Base-by-base conservation (phyloP, 2,329 filamentous ascomycete genomes). In the Chaetomium globosum region DNA sequence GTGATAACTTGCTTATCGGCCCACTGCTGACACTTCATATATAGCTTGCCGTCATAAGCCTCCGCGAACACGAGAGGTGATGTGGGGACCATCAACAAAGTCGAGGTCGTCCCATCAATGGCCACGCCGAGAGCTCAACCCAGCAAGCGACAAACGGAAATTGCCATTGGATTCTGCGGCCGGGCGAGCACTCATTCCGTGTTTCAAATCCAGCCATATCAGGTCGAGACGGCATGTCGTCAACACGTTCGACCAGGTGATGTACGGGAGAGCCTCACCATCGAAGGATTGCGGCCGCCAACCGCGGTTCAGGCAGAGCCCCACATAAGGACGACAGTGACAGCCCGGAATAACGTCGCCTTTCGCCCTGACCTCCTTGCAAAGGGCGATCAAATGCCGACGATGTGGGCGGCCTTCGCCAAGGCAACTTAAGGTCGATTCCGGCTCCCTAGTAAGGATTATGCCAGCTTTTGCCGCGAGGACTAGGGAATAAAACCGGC, bases 11-110 rank as follows among this genome's bases (percentile, higher is more conserved):
- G 16, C 13, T 51, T 10, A 6, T n/a, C 6, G 19, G n/a, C n/a
- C 53, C 57, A 43, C 12, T 9, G 43, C 71, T 73, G 54, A 74
- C 67, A 39, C 52, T 7, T 46, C 5, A 9, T 60, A 74, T n/a
- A 26, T 26, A 26, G 71, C 74, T 75, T 61, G 74, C 73, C 64
- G 71, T 75, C 48, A 73, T 75, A 61, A 73, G 72, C 60, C 72
- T 75, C 54, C 72, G 71, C 33, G 74, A 73, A 63, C 58, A 57
- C 10, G 46, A 51, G 39, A 28, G 39, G 19, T 60, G 56, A 60
- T 31, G 8, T 4, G 39, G 19, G 8, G 12, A 39, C 13, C 4
- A 9, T 2, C n/a, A 43, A 36, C 12, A 26, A 52, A 31, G 5
- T 21, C 26, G 28, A n/a, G n/a, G 31, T 46, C 19, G 28, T 48